Base-by-base conservation (phyloP, 768 basidiomycete species). In the Tylopilus felleus region DNA sequence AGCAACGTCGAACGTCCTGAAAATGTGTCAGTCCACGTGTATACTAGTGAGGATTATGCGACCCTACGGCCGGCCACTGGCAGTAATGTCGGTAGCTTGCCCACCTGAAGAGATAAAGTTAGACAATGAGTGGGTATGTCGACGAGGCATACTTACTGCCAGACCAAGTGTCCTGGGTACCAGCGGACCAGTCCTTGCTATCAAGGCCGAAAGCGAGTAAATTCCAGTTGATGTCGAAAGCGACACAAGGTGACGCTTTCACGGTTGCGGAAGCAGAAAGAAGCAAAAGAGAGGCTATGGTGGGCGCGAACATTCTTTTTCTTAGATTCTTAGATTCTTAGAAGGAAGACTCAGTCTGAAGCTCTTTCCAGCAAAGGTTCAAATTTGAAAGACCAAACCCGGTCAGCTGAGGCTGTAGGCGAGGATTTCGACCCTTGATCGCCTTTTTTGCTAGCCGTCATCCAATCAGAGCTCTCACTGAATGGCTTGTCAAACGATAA, bases 191-290 rank as follows among this genome's bases (percentile, higher is more conserved):
- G 70, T 97, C 94, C 63, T 89, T 86, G 55, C 84, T 86, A 52
- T 85, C 81, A 56, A 90, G 81, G 51, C 88, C 90, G 67, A 98
- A 91, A 22, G 86, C 90, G 48, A 91, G 82, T 49, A 98, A 79
- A 69, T 95, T 92, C 84, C 86, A 93, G 61, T 72, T 74, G 41
- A 77, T 64, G 65, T 96, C 93, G 65, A 95, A 94, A 21, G 85
- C 80, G 36, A 93, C 76, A 67, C 93, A 95, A 3, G 84, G 76
- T 17, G 73, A 70, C 2, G 77, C 72, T 28, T 62, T 67, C 54
- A 75, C 74, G 35, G 66, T 53, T 8, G 64, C 53, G 14, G 72
- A 65, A 46, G 68, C 61, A 49, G 70, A 72, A 52, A 77, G 63
- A 43, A 75, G 65, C 25, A 79, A 80, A 81, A 82, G 80, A 82